Conservation (phyloP, 306 rosid species). For the Casuarina glauca region DNA sequence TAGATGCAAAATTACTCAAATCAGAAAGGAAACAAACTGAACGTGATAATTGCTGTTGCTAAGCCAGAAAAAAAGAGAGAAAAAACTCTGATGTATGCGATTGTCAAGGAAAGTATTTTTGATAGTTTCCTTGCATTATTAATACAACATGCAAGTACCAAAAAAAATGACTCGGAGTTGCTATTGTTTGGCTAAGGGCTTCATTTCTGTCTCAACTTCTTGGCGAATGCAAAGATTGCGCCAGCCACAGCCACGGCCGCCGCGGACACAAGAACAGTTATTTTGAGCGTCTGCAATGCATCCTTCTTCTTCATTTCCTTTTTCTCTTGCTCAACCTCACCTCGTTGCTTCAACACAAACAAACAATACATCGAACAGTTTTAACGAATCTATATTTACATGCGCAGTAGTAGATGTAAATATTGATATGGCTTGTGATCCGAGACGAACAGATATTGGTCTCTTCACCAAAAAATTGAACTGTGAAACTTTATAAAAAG, state of each 20-base stretch:
- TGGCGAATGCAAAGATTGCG: constrained; percentile 51
- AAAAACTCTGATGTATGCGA: neutral
- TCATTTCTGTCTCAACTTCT: constrained; percentile 61
- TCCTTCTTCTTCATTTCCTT: constrained; percentile 37
- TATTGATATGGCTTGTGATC: too few relatives aligned
- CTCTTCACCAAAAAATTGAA: neutral
- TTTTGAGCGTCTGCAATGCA: constrained; percentile 43
- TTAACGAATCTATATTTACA: too few relatives aligned
- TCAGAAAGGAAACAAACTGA: too few relatives aligned
- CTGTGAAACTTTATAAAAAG: neutral
- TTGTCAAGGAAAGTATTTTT: neutral
- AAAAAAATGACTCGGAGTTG: constrained; percentile 1
- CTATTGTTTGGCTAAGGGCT: neutral
- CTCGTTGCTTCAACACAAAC: constrained; percentile 37
- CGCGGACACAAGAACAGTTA: constrained; percentile 52
- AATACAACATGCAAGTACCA: neutral
- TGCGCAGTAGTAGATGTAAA: too few relatives aligned
- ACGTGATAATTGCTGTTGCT: too few relatives aligned
- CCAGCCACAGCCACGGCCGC: constrained; percentile 57
- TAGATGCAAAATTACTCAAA: too few relatives aligned
- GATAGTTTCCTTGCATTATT: constrained; percentile 1
- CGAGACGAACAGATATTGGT: neutral
- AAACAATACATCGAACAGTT: neutral
- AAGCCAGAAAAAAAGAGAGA: neutral
- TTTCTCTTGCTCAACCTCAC: constrained; percentile 33